Percentiles rank a stretch among this genome's conserved stretches.
phyloP scores from a whole-genome alignment of 768 basidiomycete species.

The Macrocybe gigantea region DNA sequence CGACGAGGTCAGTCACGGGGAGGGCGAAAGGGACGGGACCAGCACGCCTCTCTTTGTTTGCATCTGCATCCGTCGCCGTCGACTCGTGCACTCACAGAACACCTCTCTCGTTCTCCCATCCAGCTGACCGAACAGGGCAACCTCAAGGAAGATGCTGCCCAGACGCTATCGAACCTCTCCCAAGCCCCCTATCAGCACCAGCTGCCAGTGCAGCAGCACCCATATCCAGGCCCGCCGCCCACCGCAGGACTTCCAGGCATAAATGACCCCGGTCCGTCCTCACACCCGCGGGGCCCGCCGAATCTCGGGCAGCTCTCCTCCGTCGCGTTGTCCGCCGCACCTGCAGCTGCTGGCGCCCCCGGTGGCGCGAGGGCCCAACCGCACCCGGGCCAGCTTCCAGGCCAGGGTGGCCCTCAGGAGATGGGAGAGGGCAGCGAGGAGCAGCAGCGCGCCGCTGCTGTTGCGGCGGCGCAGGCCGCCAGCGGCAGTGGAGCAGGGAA shows the following conservation, averaged over 20 bases:
- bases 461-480: slow-evolving; percentile 8
- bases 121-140: slow-evolving; percentile 43
- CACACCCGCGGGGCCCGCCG: slow-evolving; percentile 64
- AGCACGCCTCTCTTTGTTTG: background rate
- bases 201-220: slow-evolving; percentile 22
- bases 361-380: background rate
- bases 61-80: background rate
- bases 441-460: slow-evolving; percentile 11
- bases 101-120: background rate
- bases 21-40: slow-evolving; percentile 5
- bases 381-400: slow-evolving; percentile 9
- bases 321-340: slow-evolving; percentile 42
- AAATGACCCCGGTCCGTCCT: slow-evolving; percentile 67
- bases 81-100: slow-evolving; percentile 1
- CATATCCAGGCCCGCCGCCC: slow-evolving; percentile 29
- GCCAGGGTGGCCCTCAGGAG: slow-evolving; percentile 11
- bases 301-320: slow-evolving; percentile 55
- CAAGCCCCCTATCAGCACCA: slow-evolving; percentile 33
- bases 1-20: slow-evolving; percentile 35
- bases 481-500: slow-evolving; percentile 1
- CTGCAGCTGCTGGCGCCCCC: slow-evolving; percentile 9
- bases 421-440: slow-evolving; percentile 21
- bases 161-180: slow-evolving; percentile 49
- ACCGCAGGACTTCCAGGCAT: slow-evolving; percentile 42
- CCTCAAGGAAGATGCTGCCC: slow-evolving; percentile 57